A percentile compares a stretch with the other conserved stretches of the same genome.
Evolutionary conservation across 306 rosid genomes (phyloP).

Genomic region (Dryas alaskensis): DNA sequence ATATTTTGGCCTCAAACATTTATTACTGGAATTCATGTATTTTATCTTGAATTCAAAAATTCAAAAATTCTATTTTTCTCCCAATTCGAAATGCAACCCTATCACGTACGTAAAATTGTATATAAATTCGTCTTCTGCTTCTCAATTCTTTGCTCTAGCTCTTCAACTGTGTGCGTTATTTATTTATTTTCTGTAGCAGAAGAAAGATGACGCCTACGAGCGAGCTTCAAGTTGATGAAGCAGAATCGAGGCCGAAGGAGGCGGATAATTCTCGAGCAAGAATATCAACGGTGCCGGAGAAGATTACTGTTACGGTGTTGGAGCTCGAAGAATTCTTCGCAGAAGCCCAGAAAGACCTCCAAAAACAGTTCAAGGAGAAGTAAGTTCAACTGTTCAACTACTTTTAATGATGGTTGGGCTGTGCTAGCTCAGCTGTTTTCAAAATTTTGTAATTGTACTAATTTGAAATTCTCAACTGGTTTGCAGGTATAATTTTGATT

Average conservation of each 20-base stretch:
- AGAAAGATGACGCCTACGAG: slow-evolving; percentile 58
- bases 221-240: slow-evolving; percentile 26
- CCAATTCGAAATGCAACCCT: slow-evolving; percentile 1
- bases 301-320: slow-evolving; percentile 39
- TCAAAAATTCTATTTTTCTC: slow-evolving; percentile 23
- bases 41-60: slow-evolving; percentile 34
- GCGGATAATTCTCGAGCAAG: slow-evolving; percentile 33
- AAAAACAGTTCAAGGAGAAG: slow-evolving; percentile 56
- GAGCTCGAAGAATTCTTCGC: slow-evolving; percentile 83
- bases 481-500: slow-evolving; percentile 80
- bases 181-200: slow-evolving; percentile 33
- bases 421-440: too few relatives aligned
- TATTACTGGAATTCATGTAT: not conserved
- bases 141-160: slow-evolving; percentile 16
- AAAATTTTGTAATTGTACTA: not conserved
- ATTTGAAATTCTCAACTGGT: slow-evolving; percentile 12
- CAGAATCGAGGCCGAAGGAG: slow-evolving; percentile 37
- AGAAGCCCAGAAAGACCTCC: slow-evolving; percentile 60
- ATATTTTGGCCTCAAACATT: not conserved
- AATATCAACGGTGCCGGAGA: slow-evolving; percentile 29
- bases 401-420: not conserved
- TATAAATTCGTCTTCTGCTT: slow-evolving; percentile 25
- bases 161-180: not conserved
- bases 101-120: not conserved
- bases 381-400: slow-evolving; percentile 27